phyloP scores from a whole-genome alignment of 2,329 filamentous ascomycete species.

The Aspergillus brunneoviolaceus region DNA sequence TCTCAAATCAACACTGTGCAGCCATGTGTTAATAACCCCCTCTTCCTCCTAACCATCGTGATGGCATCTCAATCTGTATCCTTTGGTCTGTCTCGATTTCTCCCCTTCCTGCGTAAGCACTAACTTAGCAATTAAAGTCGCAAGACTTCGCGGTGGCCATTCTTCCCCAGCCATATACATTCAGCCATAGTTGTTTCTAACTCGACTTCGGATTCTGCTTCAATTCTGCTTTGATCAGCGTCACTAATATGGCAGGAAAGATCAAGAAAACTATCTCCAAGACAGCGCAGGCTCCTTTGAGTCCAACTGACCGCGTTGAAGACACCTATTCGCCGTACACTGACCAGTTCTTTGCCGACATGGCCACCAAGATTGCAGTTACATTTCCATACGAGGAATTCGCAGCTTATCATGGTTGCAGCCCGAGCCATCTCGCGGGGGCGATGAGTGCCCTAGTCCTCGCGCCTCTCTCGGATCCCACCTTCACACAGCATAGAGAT shows the following conservation, averaged over 20 bases:
- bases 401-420: slow-evolving; percentile 24
- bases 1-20: no score
- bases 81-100: not conserved
- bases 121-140: not conserved
- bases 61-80: not conserved
- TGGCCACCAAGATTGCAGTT: slow-evolving; percentile 21
- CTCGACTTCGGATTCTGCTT: not conserved
- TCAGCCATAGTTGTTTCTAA: not conserved
- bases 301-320: not conserved
- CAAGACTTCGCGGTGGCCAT: not conserved
- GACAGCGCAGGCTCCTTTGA: no score
- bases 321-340: slow-evolving; percentile 11
- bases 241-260: no score
- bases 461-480: slow-evolving; percentile 19
- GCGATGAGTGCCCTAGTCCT: slow-evolving; percentile 23
- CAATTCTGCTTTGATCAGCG: no score
- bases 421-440: slow-evolving; percentile 16
- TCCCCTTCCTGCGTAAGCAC: not conserved
- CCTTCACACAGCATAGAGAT: slow-evolving; percentile 7
- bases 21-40: no score
- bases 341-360: slow-evolving; percentile 24
- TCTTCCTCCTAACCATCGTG: no score
- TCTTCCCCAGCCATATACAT: not conserved
- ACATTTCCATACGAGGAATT: slow-evolving; percentile 28
- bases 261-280: no score